A percentile compares a stretch with the other conserved stretches of the same genome.
These are phyloP conservation scores for Gnomoniopsis sp. DNA, from an alignment of 2,329 filamentous ascomycete genomes.

Conservation along the genomic window DNA sequence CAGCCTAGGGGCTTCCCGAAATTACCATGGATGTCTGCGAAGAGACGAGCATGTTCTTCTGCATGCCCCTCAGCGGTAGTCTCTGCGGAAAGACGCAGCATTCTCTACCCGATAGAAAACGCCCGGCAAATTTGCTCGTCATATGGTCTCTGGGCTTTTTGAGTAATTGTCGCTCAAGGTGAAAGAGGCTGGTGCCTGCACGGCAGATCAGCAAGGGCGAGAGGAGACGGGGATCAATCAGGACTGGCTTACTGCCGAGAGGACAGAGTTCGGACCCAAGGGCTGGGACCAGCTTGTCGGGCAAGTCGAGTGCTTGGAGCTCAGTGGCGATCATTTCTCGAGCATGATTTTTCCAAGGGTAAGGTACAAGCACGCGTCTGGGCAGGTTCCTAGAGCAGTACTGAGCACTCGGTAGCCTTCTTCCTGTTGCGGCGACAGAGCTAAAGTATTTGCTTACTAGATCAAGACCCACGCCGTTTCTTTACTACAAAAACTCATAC, in stretches of 20 bases:
- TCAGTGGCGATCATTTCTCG: conserved; percentile 2
- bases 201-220: not conserved
- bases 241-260: conserved; percentile 4
- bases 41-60: not conserved
- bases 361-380: not conserved
- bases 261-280: not conserved
- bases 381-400: too few species aligned
- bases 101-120: not conserved
- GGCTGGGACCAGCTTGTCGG: conserved; percentile 4
- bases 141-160: conserved; percentile 1
- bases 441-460: too few species aligned
- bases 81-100: not conserved
- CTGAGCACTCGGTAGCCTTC: too few species aligned
- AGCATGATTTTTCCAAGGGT: conserved; percentile 3
- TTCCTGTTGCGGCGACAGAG: too few species aligned
- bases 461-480: too few species aligned
- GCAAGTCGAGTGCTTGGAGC: not conserved
- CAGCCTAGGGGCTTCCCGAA: not conserved
- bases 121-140: not conserved
- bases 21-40: not conserved
- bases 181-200: not conserved
- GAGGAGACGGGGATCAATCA: not conserved
- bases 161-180: conserved; percentile 5
- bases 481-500: too few species aligned
- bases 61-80: not conserved